These are phyloP conservation scores for Peronospora belbahrii DNA, from an alignment of 352 stramenopile species.

Conservation along the genomic window DNA sequence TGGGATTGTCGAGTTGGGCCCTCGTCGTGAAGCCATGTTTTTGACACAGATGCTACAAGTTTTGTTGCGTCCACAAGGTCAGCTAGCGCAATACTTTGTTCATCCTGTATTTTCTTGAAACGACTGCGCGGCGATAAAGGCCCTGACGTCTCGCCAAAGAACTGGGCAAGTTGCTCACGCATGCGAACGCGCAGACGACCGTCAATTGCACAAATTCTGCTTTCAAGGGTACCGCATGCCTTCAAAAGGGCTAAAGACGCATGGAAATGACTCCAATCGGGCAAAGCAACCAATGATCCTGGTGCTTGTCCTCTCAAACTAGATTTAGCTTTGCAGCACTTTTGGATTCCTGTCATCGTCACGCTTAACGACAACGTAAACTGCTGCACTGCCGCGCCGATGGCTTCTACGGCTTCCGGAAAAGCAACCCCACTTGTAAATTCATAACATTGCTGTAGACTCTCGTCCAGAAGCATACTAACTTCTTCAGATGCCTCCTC, in stretches of 20 bases:
- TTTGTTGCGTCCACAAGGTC: conserved; percentile 36
- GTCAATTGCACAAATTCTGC: conserved; percentile 39
- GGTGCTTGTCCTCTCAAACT: background rate
- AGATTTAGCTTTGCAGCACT: conserved; percentile 30
- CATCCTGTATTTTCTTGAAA: conserved; percentile 27
- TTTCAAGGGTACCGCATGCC: conserved; percentile 46
- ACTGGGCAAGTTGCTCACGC: conserved; percentile 45
- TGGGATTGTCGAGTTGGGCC: conserved; percentile 30
- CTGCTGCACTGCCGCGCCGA: conserved; percentile 35
- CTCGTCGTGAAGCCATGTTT: conserved; percentile 45
- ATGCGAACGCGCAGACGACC: conserved; percentile 42
- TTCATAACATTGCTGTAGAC: conserved; percentile 45
- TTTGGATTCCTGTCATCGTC: conserved; percentile 38
- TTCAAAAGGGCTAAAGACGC: conserved; percentile 52
- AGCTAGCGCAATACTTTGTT: conserved; percentile 12
- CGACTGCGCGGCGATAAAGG: conserved; percentile 24
- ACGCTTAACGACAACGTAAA: conserved; percentile 35
- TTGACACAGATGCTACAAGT: conserved; percentile 31
- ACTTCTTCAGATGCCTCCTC: conserved; percentile 40
- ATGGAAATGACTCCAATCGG: conserved; percentile 73
- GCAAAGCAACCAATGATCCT: conserved; percentile 11
- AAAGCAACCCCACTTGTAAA: conserved; percentile 53
- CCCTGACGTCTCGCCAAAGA: conserved; percentile 18
- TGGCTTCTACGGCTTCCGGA: conserved; percentile 42
- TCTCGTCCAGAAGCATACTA: conserved; percentile 44